Evolutionary conservation across 805 yeast genomes (phyloP).

Genomic region (Cyberlindnera sargentensis): DNA sequence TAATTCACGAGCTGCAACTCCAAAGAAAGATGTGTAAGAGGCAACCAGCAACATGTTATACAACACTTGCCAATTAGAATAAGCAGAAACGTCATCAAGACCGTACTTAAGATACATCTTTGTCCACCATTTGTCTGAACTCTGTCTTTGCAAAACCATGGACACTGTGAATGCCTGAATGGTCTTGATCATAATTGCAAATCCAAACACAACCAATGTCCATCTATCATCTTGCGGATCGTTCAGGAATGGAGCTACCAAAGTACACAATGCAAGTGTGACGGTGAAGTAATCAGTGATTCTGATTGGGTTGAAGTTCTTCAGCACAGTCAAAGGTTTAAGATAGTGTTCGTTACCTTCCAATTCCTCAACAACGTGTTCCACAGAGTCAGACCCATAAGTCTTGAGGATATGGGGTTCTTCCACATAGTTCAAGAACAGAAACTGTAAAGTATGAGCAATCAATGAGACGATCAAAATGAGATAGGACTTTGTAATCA

Average conservation of each 20-base stretch:
- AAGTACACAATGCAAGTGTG: constrained; percentile 32
- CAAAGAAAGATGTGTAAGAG: constrained; percentile 48
- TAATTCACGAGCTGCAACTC: constrained; percentile 29
- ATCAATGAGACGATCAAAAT: constrained; percentile 60
- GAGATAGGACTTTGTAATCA: constrained; percentile 67
- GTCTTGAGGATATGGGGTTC: constrained; percentile 84
- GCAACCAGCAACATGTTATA: constrained; percentile 46
- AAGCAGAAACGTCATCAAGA: constrained; percentile 55
- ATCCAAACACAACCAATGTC: constrained; percentile 22
- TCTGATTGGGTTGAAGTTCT: constrained; percentile 57
- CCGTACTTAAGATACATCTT: constrained; percentile 58
- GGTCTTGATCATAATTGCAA: constrained; percentile 38
- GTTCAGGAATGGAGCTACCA: constrained; percentile 35
- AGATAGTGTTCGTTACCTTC: constrained; percentile 34
- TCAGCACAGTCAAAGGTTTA: constrained; percentile 48
- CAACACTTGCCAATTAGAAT: constrained; percentile 65
- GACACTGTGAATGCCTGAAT: constrained; percentile 46
- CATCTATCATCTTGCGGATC: constrained; percentile 24
- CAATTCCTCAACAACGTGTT: constrained; percentile 28
- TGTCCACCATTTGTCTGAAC: constrained; percentile 56
- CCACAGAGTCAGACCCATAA: constrained; percentile 41
- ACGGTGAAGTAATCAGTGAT: constrained; percentile 53
- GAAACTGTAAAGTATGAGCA: constrained; percentile 75
- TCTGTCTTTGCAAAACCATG: constrained; percentile 48
- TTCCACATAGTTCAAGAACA: constrained; percentile 67